Conservation (phyloP, 768 basidiomycete genomes). For the Dioszegia hungarica region DNA sequence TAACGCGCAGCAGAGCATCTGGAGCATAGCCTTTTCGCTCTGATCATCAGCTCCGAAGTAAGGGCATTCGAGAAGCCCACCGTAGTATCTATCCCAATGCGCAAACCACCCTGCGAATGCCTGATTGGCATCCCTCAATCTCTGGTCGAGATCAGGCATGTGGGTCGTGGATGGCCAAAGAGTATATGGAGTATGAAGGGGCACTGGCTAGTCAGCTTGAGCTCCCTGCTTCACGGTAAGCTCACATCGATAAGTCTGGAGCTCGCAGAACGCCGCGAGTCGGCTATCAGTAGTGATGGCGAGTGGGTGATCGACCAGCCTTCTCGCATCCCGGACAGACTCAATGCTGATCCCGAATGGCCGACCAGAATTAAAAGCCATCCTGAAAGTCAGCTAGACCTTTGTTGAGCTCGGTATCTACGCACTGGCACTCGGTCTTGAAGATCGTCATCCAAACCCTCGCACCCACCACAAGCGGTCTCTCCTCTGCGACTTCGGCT, state of each 20-base stretch:
- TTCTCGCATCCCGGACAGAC: conserved; percentile 6
- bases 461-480: conserved; percentile 31
- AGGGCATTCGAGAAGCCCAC: too few relatives aligned
- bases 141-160: conserved; percentile 32
- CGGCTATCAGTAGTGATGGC: conserved; percentile 23
- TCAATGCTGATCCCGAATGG: conserved; percentile 7
- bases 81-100: conserved; percentile 36
- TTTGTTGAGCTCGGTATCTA: not conserved
- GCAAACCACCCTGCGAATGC: conserved; percentile 21
- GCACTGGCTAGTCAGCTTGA: conserved; percentile 6
- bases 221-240: not conserved
- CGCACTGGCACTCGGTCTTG: conserved; percentile 39
- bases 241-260: conserved; percentile 14
- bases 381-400: conserved; percentile 12
- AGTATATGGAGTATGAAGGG: conserved; percentile 30
- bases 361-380: conserved; percentile 23
- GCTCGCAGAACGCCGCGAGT: conserved; percentile 27
- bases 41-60: not conserved
- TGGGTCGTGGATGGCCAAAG: conserved; percentile 13
- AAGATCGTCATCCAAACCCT: conserved; percentile 35
- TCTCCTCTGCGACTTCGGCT: conserved; percentile 25
- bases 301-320: conserved; percentile 15
- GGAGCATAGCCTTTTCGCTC: conserved; percentile 2
- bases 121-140: conserved; percentile 15
- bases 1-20: conserved; percentile 24